A percentile compares a stretch with the other conserved stretches of the same genome.
Conservation (phyloP, 2,329 filamentous ascomycete genomes). For the Ceratocystis albifundus region DNA sequence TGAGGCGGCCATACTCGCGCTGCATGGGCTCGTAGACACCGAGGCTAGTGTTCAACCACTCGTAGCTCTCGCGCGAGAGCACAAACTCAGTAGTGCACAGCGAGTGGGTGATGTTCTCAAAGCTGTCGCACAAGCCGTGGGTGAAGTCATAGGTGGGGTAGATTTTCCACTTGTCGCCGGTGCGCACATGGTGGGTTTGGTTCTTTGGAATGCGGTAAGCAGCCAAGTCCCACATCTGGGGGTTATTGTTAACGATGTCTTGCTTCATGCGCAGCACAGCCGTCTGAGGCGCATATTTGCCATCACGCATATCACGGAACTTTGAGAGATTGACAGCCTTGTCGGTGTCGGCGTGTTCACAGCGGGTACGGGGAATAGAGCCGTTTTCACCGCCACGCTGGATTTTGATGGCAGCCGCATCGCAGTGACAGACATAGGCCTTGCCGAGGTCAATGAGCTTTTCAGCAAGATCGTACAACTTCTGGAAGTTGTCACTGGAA, state of each 20-base stretch:
- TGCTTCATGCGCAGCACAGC: constrained; percentile 91
- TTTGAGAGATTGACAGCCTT: constrained; percentile 67
- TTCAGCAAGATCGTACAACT: constrained; percentile 78
- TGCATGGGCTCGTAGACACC: constrained; percentile 89
- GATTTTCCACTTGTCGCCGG: constrained; percentile 75
- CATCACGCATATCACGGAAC: constrained; percentile 83
- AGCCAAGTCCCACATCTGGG: constrained; percentile 92
- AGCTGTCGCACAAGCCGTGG: constrained; percentile 82
- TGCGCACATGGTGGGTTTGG: constrained; percentile 60
- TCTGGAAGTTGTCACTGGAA: constrained; percentile 81
- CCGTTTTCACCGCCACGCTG: constrained; percentile 70
- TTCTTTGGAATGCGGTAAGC: constrained; percentile 77
- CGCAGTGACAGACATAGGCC: constrained; percentile 82
- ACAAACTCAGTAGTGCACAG: constrained; percentile 91
- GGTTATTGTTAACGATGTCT: constrained; percentile 69
- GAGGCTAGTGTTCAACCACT: constrained; percentile 73
- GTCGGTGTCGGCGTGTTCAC: constrained; percentile 63
- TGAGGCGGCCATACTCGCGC: constrained; percentile 58
- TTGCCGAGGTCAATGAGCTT: constrained; percentile 61
- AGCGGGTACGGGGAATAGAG: constrained; percentile 62
- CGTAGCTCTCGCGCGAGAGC: constrained; percentile 73
- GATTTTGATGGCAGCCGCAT: constrained; percentile 68
- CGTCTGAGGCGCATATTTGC: constrained; percentile 74
- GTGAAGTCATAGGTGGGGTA: constrained; percentile 93
- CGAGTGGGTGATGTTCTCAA: constrained; percentile 84